Conservation (phyloP, 1,284 basidiomycete species). For the Ganoderma meredithae region DNA sequence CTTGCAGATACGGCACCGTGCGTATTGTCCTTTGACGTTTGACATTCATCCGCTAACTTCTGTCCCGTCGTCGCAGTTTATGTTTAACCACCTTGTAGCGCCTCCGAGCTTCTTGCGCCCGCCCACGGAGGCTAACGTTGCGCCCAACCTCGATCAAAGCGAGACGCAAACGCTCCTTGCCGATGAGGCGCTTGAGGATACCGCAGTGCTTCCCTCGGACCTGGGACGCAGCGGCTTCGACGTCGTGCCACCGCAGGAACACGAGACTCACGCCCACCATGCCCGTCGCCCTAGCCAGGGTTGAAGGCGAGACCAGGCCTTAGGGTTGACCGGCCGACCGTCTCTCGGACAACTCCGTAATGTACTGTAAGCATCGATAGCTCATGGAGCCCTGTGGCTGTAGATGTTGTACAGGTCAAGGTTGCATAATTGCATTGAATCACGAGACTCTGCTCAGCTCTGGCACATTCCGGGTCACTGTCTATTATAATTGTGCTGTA, state of each 20-base stretch:
- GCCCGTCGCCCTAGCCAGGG: background rate
- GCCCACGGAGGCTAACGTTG: slow-evolving; percentile 38
- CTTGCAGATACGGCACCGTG: slow-evolving; percentile 44
- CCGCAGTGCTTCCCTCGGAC: slow-evolving; percentile 76
- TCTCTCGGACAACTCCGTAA: background rate
- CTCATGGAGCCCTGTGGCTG: background rate
- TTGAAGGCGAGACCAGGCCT: background rate
- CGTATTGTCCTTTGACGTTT: slow-evolving; percentile 16
- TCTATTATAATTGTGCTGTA: background rate
- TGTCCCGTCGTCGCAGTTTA: slow-evolving; percentile 49
- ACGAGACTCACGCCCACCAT: slow-evolving; percentile 21
- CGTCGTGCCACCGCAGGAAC: slow-evolving; percentile 59
- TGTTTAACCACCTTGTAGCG: slow-evolving; percentile 79
- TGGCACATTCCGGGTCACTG: background rate
- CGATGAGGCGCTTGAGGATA: slow-evolving; percentile 67
- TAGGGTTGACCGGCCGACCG: background rate
- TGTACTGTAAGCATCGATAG: background rate
- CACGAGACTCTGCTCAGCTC: background rate
- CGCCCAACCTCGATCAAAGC: slow-evolving; percentile 51
- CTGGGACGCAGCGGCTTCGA: slow-evolving; percentile 76
- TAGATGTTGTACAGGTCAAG: background rate
- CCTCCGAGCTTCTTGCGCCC: slow-evolving; percentile 65
- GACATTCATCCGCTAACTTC: slow-evolving; percentile 15
- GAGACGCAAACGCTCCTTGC: slow-evolving; percentile 55
- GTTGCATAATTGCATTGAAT: background rate